Conservation (phyloP, 2,329 filamentous ascomycete genomes). For the Botrytis paeoniae region DNA sequence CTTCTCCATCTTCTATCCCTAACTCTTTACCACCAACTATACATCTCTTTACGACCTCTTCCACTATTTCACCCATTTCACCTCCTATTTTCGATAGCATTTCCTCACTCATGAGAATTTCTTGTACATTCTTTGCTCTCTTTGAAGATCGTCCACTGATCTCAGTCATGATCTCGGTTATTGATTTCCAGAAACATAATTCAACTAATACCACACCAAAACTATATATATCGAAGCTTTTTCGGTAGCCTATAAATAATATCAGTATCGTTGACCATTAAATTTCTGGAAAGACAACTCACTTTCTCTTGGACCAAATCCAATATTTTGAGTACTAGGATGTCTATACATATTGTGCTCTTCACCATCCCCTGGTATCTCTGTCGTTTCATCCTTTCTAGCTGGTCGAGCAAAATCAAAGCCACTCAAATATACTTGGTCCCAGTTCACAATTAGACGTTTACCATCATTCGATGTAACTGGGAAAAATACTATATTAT, state of each 20-base stretch:
- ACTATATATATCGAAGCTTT: conserved; percentile 52
- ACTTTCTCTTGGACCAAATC: conserved; percentile 23
- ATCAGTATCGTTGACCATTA: neutral
- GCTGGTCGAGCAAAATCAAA: conserved; percentile 55
- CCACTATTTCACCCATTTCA: conserved; percentile 43
- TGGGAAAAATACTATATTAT: conserved; percentile 53
- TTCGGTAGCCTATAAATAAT: conserved; percentile 30
- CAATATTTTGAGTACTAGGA: conserved; percentile 33
- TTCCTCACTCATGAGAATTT: conserved; percentile 39
- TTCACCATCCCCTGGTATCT: conserved; percentile 45
- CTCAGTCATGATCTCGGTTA: conserved; percentile 44
- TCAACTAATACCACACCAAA: conserved; percentile 53
- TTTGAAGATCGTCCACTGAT: conserved; percentile 19
- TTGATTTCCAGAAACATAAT: conserved; percentile 51
- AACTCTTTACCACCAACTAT: conserved; percentile 40
- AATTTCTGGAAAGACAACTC: neutral
- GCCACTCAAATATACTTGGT: conserved; percentile 47
- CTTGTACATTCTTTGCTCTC: conserved; percentile 40
- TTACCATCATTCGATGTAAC: conserved; percentile 15
- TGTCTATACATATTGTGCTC: conserved; percentile 52
- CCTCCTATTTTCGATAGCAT: conserved; percentile 40
- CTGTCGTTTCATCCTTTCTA: conserved; percentile 49
- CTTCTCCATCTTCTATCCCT: conserved; percentile 40
- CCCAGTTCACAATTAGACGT: conserved; percentile 38
- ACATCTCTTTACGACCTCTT: conserved; percentile 41